Conservation (phyloP, 108 stramenopile genomes). For the Ochromonas danica region DNA sequence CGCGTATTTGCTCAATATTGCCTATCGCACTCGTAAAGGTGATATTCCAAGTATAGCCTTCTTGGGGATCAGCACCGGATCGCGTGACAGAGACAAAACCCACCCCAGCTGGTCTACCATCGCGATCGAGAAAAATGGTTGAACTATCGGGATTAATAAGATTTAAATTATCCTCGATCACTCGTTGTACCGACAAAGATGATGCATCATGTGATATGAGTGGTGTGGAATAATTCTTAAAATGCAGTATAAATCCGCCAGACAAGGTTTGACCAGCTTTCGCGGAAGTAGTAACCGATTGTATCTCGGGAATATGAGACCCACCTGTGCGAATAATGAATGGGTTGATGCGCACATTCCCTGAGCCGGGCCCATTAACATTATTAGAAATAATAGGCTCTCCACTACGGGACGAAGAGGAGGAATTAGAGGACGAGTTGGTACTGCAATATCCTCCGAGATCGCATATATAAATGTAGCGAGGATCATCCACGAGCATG, state of each 20-base stretch:
- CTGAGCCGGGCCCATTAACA: slow-evolving; percentile 71
- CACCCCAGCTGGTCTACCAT: slow-evolving; percentile 24
- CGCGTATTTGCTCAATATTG: slow-evolving; percentile 41
- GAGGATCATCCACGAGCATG: background rate
- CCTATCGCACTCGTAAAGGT: slow-evolving; percentile 62
- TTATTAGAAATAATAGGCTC: slow-evolving; percentile 60
- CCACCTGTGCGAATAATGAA: slow-evolving; percentile 63
- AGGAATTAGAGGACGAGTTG: slow-evolving; percentile 9
- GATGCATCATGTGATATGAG: slow-evolving; percentile 47
- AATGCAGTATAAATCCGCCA: slow-evolving; percentile 59
- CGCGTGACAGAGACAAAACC: slow-evolving; percentile 48
- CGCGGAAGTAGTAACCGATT: slow-evolving; percentile 51
- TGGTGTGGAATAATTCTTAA: slow-evolving; percentile 48
- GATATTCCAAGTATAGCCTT: slow-evolving; percentile 61
- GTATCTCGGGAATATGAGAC: slow-evolving; percentile 59
- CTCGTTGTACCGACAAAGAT: slow-evolving; percentile 41
- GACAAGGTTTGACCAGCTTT: slow-evolving; percentile 55
- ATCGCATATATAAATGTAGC: slow-evolving; percentile 3
- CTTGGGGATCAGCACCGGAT: slow-evolving; percentile 9
- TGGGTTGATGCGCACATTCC: slow-evolving; percentile 62
- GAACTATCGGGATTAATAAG: background rate
- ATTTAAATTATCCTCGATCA: slow-evolving; percentile 54
- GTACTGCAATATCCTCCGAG: slow-evolving; percentile 19
- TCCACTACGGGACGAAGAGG: background rate
- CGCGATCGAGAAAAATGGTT: background rate